Percentiles rank a stretch among this genome's conserved stretches.
Conservation (phyloP, 2,329 filamentous ascomycete genomes). For the Penicillium fuscoglaucum region DNA sequence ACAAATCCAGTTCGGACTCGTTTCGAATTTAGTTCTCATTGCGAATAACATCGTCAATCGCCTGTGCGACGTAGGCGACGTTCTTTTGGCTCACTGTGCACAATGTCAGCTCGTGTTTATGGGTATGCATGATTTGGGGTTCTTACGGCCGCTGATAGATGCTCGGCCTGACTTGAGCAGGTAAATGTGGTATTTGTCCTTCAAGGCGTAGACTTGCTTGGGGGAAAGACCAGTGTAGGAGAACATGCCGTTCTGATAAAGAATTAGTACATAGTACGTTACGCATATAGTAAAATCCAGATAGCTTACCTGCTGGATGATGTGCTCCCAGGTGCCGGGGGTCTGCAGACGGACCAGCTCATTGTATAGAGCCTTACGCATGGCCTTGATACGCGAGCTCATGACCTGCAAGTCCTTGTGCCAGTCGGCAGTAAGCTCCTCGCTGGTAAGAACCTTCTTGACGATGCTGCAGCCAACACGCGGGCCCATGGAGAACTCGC, state of each 20-base stretch:
- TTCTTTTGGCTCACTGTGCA: conserved; percentile 43
- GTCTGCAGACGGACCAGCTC: conserved; percentile 83
- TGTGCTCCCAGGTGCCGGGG: conserved; percentile 95
- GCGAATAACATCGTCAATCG: conserved; percentile 41
- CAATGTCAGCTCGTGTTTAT: conserved; percentile 7
- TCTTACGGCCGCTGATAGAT: conserved; percentile 44
- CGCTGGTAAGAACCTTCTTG: conserved; percentile 75
- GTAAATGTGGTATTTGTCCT: conserved; percentile 47
- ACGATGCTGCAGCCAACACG: conserved; percentile 86
- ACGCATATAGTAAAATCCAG: background rate
- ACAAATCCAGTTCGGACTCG: background rate
- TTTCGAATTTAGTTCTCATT: conserved; percentile 29
- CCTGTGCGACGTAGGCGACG: conserved; percentile 41
- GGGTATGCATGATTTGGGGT: background rate
- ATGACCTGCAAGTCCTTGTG: conserved; percentile 85
- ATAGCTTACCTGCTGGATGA: conserved; percentile 78
- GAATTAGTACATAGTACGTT: background rate
- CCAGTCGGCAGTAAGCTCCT: conserved; percentile 79
- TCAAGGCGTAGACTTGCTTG: conserved; percentile 45
- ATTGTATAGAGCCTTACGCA: conserved; percentile 74
- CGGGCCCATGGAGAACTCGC: conserved; percentile 57
- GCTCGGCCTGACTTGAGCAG: conserved; percentile 43
- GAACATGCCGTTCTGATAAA: conserved; percentile 73
- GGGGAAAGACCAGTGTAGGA: conserved; percentile 64
- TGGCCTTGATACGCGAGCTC: conserved; percentile 89